Percentiles rank a stretch among this genome's conserved stretches.
phyloP scores from a whole-genome alignment of 495 filamentous ascomycete species.

The Letharia columbiana region DNA sequence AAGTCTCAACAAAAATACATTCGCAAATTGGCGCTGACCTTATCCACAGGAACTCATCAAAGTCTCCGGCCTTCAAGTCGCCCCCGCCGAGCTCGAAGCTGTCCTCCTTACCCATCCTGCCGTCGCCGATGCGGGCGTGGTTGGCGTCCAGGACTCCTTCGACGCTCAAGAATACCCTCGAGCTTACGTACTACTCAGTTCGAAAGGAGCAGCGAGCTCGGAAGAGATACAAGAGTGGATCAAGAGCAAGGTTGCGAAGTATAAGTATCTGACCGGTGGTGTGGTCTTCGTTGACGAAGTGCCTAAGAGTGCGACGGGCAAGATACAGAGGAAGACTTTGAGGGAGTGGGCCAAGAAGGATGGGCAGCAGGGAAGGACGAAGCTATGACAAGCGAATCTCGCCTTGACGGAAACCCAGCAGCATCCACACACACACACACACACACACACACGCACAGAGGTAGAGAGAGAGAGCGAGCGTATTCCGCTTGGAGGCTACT shows the following conservation, averaged over 20 bases:
- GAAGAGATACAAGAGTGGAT: constrained; percentile 57
- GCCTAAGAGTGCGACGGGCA: constrained; percentile 78
- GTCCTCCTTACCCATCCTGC: constrained; percentile 59
- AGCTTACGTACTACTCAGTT: constrained; percentile 66
- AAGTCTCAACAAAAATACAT: constrained; percentile 24
- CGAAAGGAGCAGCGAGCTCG: constrained; percentile 43
- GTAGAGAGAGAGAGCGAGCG: neutral
- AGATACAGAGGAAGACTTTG: constrained; percentile 72
- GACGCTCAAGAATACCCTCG: constrained; percentile 72
- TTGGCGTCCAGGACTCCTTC: constrained; percentile 59
- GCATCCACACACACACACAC: too few relatives aligned
- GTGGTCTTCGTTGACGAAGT: constrained; percentile 72
- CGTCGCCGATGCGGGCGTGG: constrained; percentile 74
- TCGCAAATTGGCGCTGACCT: constrained; percentile 47
- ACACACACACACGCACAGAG: neutral
- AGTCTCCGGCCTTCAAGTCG: constrained; percentile 76
- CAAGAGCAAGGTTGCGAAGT: constrained; percentile 49
- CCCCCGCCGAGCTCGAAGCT: constrained; percentile 80
- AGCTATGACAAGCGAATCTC: constrained; percentile 15
- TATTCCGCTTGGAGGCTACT: neutral
- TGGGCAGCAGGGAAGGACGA: constrained; percentile 23
- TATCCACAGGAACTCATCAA: constrained; percentile 82
- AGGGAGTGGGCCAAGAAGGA: constrained; percentile 47
- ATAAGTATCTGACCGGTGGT: constrained; percentile 78
- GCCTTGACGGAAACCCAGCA: neutral